Evolutionary conservation across 176 grass and related monocot genomes (phyloP).

Genomic region (Oryza meridionalis): DNA sequence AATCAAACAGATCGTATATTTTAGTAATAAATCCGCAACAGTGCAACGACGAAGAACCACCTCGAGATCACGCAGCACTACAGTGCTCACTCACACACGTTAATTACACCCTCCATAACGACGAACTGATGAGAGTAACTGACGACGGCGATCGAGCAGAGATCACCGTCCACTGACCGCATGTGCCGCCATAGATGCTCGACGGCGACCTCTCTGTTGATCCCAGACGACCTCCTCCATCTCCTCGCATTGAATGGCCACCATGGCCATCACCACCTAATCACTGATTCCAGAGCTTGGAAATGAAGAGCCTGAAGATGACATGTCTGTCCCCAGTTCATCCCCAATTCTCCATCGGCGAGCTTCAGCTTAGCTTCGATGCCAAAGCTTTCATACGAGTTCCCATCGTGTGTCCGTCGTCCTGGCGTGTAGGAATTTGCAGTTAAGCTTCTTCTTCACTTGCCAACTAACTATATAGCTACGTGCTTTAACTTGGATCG

Average conservation of each 20-base stretch:
- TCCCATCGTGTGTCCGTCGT: background rate
- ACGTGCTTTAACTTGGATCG: background rate
- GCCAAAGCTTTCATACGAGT: background rate
- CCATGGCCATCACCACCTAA: background rate
- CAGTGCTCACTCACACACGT: too few relatives aligned
- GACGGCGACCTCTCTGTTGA: background rate
- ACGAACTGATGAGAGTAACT: background rate
- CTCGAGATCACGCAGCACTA: background rate
- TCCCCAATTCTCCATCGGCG: too few relatives aligned
- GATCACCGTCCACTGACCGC: background rate
- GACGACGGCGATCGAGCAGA: background rate
- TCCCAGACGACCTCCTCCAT: background rate
- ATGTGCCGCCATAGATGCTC: background rate
- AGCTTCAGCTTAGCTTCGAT: background rate
- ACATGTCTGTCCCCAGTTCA: background rate
- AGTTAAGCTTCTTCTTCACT: background rate
- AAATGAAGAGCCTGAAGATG: background rate
- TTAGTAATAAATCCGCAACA: background rate
- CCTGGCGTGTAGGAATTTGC: background rate
- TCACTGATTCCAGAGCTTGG: background rate
- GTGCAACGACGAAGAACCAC: background rate
- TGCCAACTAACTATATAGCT: slow-evolving; percentile 3
- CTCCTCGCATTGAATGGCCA: slow-evolving; percentile 30
- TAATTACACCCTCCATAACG: too few relatives aligned
- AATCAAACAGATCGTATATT: too few relatives aligned